Percentiles rank a stretch among this genome's conserved stretches.
phyloP scores from a whole-genome alignment of 345 rosid genomes.

The Bruguiera gymnorhiza region DNA sequence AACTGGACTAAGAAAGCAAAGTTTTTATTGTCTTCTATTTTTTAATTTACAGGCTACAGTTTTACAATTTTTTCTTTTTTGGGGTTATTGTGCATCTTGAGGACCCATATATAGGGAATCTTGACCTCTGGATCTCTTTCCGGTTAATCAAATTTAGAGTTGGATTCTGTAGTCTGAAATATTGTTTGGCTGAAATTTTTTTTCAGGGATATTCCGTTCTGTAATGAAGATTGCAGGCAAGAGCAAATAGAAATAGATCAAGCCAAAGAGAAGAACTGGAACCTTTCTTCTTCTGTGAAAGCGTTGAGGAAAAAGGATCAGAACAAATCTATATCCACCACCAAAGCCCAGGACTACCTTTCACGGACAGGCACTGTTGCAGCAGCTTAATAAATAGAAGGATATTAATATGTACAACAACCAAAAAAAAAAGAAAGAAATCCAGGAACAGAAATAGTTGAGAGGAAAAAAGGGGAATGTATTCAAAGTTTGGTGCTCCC shows the following conservation, averaged over 20 bases:
- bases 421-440: background rate
- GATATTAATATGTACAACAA: no score
- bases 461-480: no score
- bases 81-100: no score
- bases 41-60: no score
- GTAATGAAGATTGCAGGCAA: constrained; percentile 84
- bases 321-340: constrained; percentile 38
- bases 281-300: constrained; percentile 41
- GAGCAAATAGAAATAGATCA: constrained; percentile 72
- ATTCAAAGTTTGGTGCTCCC: background rate
- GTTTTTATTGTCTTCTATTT: no score
- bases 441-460: background rate
- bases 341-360: constrained; percentile 28
- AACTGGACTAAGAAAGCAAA: no score
- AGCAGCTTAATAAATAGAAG: constrained; percentile 30
- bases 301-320: constrained; percentile 46
- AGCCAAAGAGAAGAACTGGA: constrained; percentile 53
- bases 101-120: no score
- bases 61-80: no score
- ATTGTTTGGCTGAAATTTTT: background rate
- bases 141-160: no score
- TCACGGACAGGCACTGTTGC: constrained; percentile 44
- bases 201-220: constrained; percentile 88
- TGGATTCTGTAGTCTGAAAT: background rate
- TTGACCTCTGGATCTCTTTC: no score